Conservation (phyloP, 768 basidiomycete species). For the Tulasnella sp. region DNA sequence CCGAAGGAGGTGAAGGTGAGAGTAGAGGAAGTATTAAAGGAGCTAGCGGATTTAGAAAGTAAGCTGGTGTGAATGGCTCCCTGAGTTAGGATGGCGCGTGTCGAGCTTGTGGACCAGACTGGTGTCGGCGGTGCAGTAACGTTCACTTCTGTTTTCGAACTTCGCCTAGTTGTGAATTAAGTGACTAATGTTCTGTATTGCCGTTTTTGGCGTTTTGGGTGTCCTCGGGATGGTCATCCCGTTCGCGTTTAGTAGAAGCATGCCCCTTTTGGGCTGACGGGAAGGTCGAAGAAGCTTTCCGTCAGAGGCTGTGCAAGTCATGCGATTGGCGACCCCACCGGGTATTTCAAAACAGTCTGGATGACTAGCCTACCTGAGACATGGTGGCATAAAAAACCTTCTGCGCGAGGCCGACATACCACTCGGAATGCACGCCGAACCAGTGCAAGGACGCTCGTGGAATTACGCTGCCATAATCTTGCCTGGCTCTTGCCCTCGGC, state of each 20-base stretch:
- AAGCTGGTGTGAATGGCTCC: background rate
- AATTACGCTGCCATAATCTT: background rate
- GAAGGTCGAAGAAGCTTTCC: background rate
- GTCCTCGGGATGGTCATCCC: background rate
- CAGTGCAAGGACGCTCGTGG: background rate
- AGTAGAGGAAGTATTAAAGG: constrained; percentile 25
- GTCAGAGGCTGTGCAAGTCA: background rate
- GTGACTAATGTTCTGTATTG: background rate
- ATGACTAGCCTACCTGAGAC: background rate
- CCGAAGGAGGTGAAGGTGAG: constrained; percentile 18
- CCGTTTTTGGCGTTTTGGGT: background rate
- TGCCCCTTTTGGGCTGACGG: background rate
- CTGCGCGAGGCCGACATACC: background rate
- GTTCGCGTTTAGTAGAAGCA: background rate
- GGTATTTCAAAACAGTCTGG: background rate
- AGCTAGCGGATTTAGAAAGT: background rate
- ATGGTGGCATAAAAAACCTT: background rate
- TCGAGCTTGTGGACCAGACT: background rate
- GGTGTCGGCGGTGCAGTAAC: background rate
- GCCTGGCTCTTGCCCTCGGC: background rate
- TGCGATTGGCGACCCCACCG: background rate
- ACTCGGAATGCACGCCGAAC: background rate
- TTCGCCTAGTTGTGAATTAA: background rate
- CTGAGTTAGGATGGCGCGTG: background rate
- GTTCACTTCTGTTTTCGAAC: background rate